Evolutionary conservation across 352 stramenopile genomes (phyloP).

Genomic region (Poterioochromonas sp.): DNA sequence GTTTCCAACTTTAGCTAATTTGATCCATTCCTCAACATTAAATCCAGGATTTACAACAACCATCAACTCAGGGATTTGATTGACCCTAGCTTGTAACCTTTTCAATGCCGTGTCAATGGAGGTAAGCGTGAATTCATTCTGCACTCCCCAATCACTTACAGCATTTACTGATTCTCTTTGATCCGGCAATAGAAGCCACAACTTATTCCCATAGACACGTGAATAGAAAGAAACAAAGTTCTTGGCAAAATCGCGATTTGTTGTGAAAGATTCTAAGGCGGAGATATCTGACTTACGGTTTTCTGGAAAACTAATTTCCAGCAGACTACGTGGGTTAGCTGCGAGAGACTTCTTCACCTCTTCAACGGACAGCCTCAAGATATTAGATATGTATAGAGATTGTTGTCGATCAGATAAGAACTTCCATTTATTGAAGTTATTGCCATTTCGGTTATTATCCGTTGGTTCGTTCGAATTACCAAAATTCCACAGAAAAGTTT

Average conservation of each 20-base stretch:
- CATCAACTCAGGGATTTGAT: neutral
- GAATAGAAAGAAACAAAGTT: neutral
- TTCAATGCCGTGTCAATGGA: neutral
- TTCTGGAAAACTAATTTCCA: neutral
- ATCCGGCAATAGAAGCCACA: neutral
- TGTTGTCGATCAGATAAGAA: no score
- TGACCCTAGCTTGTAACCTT: neutral
- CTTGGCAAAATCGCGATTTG: neutral
- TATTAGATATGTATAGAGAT: no score
- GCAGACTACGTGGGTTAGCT: no score
- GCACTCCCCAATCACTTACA: neutral
- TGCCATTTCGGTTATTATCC: no score
- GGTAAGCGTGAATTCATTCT: neutral
- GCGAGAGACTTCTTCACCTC: no score
- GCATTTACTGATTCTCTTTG: neutral
- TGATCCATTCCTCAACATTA: constrained; percentile 52
- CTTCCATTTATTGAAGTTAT: no score
- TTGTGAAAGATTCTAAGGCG: neutral
- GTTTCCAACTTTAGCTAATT: constrained; percentile 44
- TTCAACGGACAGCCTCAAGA: no score
- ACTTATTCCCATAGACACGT: neutral
- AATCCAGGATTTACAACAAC: neutral
- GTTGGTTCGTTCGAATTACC: no score
- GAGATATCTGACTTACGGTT: neutral
- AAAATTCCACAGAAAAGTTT: no score